Evolutionary conservation across 306 rosid genomes (phyloP).

Genomic region (Rosa persica): DNA sequence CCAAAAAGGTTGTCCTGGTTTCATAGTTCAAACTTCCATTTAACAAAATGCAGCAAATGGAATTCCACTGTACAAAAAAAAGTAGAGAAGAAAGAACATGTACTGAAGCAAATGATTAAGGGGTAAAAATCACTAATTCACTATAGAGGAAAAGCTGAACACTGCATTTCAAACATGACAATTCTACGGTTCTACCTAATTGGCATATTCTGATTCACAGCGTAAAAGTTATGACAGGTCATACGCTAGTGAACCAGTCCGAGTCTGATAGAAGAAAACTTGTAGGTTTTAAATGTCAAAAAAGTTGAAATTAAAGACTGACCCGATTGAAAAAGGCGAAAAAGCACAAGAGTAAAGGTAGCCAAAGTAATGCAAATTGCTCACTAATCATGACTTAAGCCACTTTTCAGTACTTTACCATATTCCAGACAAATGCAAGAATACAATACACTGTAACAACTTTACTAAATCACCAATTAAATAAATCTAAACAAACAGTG

Average conservation of each 20-base stretch:
- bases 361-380: conserved; percentile 12
- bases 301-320: not conserved
- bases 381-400: conserved; percentile 14
- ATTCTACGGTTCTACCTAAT: not conserved
- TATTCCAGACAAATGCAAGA: conserved; percentile 13
- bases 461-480: not conserved
- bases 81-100: not conserved
- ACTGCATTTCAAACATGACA: not conserved
- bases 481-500: not conserved
- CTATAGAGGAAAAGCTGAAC: not conserved
- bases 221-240: not conserved
- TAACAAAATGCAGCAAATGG: conserved; percentile 15
- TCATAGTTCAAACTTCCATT: conserved; percentile 10
- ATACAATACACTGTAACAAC: conserved; percentile 3
- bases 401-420: conserved; percentile 19
- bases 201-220: not conserved
- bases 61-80: not conserved
- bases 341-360: conserved; percentile 13
- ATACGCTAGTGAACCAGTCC: not conserved
- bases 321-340: not conserved
- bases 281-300: conserved; percentile 1
- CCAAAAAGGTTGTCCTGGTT: conserved; percentile 75
- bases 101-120: not conserved
- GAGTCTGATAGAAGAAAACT: not conserved
- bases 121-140: not conserved